Percentiles rank a stretch among this genome's conserved stretches.
phyloP scores from a whole-genome alignment of 306 rosid species.

The Cicer chorassanicum region DNA sequence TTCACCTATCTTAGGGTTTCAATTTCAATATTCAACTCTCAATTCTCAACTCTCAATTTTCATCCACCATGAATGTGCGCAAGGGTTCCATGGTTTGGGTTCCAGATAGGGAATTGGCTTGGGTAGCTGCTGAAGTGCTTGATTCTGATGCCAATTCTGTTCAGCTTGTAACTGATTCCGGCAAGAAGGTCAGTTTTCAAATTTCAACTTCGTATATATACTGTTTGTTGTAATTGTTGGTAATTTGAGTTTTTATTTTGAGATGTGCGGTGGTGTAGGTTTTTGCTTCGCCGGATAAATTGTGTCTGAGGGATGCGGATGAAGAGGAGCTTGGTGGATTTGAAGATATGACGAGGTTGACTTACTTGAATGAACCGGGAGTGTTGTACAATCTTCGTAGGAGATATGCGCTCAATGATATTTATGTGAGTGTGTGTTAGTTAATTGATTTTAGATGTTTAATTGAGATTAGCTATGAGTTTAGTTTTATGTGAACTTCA shows the following conservation, averaged over 20 bases:
- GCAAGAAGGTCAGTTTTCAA: constrained; percentile 70
- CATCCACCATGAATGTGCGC: constrained; percentile 64
- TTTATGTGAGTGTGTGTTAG: constrained; percentile 84
- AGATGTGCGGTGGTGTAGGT: constrained; percentile 55
- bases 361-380: constrained; percentile 95
- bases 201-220: background rate
- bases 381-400: constrained; percentile 89
- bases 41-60: background rate
- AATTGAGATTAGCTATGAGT: constrained; percentile 8
- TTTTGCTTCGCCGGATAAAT: constrained; percentile 56
- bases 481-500: constrained; percentile 2
- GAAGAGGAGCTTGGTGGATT: constrained; percentile 97
- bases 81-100: constrained; percentile 93
- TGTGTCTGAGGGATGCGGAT: constrained; percentile 82
- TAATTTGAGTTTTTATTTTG: background rate
- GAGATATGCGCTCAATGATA: constrained; percentile 93
- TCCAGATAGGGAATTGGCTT: constrained; percentile 68
- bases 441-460: constrained; percentile 22
- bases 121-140: constrained; percentile 78
- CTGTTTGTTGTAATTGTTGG: background rate
- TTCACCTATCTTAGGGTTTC: constrained; percentile 59
- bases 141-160: constrained; percentile 56
- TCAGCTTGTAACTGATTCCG: constrained; percentile 56
- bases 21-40: constrained; percentile 4
- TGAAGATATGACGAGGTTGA: constrained; percentile 90